Percentiles rank a stretch among this genome's conserved stretches.
Conservation (phyloP, 2,329 filamentous ascomycete species). For the Magnaporthiopsis poae region DNA sequence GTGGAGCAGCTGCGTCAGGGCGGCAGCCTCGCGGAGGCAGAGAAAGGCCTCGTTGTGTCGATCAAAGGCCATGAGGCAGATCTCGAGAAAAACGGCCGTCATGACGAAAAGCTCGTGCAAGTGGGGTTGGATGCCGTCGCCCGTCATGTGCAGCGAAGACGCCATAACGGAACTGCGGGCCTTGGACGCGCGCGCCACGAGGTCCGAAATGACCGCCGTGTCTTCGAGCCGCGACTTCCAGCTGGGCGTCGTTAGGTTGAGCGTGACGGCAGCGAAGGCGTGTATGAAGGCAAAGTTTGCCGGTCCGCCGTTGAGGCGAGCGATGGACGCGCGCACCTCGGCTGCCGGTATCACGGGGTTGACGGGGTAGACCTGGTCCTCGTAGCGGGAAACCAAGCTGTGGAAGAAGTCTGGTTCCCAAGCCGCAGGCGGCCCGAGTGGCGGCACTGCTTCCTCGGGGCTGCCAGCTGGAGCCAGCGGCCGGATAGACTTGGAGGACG, state of each 20-base stretch:
- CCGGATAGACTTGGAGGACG: conserved; percentile 19
- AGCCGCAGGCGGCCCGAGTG: too few species aligned
- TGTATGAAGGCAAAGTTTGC: conserved; percentile 33
- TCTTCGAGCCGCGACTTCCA: conserved; percentile 15
- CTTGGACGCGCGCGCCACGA: conserved; percentile 21
- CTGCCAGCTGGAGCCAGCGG: conserved; percentile 22
- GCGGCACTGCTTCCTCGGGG: neutral
- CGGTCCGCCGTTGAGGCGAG: conserved; percentile 26
- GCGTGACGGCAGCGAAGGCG: conserved; percentile 34
- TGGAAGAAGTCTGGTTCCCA: conserved; percentile 24
- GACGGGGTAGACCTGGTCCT: conserved; percentile 34
- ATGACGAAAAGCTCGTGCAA: conserved; percentile 36
- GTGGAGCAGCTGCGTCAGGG: conserved; percentile 33
- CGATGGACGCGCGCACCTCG: conserved; percentile 26
- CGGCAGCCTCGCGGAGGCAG: conserved; percentile 40
- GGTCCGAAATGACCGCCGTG: conserved; percentile 22
- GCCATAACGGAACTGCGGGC: conserved; percentile 23
- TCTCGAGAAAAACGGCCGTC: conserved; percentile 44
- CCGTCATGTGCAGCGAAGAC: neutral
- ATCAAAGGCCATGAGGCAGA: conserved; percentile 38
- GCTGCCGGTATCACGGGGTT: conserved; percentile 33
- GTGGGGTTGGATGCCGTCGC: conserved; percentile 18
- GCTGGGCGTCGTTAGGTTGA: conserved; percentile 27
- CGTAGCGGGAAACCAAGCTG: conserved; percentile 33
- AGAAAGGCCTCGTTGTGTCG: conserved; percentile 38